Percentiles rank a stretch among this genome's conserved stretches.
Evolutionary conservation across 805 yeast genomes (phyloP).

Genomic region (Wickerhamomyces bovis): DNA sequence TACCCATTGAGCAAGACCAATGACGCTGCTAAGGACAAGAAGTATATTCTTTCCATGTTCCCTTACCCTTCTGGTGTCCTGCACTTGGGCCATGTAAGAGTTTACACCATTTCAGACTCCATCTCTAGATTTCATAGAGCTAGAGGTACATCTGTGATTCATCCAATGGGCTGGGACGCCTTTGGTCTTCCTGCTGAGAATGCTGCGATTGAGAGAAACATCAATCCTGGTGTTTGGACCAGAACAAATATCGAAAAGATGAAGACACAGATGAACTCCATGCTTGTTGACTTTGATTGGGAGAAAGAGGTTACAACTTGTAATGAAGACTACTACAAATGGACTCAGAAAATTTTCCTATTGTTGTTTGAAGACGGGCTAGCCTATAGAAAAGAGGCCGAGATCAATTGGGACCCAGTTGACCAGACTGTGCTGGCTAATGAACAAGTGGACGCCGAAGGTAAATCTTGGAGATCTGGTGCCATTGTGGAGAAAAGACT

Average conservation of each 20-base stretch:
- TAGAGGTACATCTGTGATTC: constrained; percentile 72
- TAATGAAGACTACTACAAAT: constrained; percentile 78
- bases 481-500: constrained; percentile 81
- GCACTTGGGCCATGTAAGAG: constrained; percentile 93
- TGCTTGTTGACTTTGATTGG: constrained; percentile 93
- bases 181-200: constrained; percentile 98
- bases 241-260: constrained; percentile 69
- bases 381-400: constrained; percentile 82
- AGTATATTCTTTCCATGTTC: constrained; percentile 79
- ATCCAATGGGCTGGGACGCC: constrained; percentile 99
- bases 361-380: constrained; percentile 67
- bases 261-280: constrained; percentile 72
- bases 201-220: constrained; percentile 85
- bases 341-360: constrained; percentile 85
- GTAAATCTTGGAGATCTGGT: constrained; percentile 95
- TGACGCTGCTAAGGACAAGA: constrained; percentile 25
- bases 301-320: constrained; percentile 85
- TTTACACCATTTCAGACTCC: constrained; percentile 85
- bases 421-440: constrained; percentile 93
- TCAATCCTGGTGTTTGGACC: constrained; percentile 84
- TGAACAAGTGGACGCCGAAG: constrained; percentile 91
- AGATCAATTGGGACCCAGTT: constrained; percentile 96
- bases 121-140: constrained; percentile 72
- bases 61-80: constrained; percentile 94
- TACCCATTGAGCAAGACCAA: constrained; percentile 28